Percentiles rank a stretch among this genome's conserved stretches.
phyloP scores from a whole-genome alignment of 495 filamentous ascomycete genomes.

The Aspergillus incahuasiensis region DNA sequence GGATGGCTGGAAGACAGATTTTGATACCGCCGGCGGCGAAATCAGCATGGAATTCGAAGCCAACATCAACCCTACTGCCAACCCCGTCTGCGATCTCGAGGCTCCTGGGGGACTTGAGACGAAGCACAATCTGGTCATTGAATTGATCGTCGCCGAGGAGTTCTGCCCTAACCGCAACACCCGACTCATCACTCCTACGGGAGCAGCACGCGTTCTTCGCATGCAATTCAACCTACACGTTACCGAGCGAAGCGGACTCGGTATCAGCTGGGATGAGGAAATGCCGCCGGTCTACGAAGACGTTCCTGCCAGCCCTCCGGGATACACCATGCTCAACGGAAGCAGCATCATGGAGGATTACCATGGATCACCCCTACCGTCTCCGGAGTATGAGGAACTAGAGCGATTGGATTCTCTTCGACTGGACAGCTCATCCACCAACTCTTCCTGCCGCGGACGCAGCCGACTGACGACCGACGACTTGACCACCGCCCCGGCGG shows the following conservation, averaged over 20 bases:
- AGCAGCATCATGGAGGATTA: constrained; percentile 43
- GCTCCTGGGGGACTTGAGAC: constrained; percentile 72
- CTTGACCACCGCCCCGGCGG: constrained; percentile 19
- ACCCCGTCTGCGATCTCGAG: constrained; percentile 75
- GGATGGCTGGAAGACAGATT: constrained; percentile 96
- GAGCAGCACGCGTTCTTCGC: constrained; percentile 81
- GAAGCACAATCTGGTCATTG: constrained; percentile 79
- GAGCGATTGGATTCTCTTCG: constrained; percentile 42
- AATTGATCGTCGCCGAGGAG: constrained; percentile 93
- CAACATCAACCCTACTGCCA: constrained; percentile 53
- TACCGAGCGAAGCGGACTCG: constrained; percentile 80
- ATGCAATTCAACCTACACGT: constrained; percentile 84
- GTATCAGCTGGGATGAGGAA: constrained; percentile 97
- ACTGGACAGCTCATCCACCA: constrained; percentile 35
- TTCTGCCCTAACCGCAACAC: constrained; percentile 68
- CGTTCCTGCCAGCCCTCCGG: constrained; percentile 81
- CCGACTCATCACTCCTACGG: constrained; percentile 74
- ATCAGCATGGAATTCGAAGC: constrained; percentile 83
- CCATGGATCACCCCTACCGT: constrained; percentile 36
- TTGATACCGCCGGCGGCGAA: constrained; percentile 59
- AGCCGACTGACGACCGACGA: constrained; percentile 20
- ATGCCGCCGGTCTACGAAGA: constrained; percentile 92
- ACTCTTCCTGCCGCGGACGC: constrained; percentile 28
- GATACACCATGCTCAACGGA: constrained; percentile 54
- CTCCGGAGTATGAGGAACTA: constrained; percentile 41